These are phyloP conservation scores for Staphylotrichum tortipilum DNA, from an alignment of 495 filamentous ascomycete genomes.

Conservation along the genomic window DNA sequence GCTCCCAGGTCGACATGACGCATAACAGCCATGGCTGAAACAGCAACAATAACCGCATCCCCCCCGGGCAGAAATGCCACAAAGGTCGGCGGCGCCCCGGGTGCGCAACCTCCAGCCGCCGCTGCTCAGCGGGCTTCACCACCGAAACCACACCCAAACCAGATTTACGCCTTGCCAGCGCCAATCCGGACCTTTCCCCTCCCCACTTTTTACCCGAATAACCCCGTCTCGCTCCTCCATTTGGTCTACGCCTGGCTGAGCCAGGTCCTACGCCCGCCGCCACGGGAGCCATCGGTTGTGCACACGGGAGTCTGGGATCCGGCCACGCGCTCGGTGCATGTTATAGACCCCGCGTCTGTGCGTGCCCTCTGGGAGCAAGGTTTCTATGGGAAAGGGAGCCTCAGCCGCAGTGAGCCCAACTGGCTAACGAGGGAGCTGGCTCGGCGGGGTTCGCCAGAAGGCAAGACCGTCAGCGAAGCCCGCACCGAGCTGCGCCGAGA, in stretches of 20 bases:
- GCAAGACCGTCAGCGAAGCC: slow-evolving; percentile 57
- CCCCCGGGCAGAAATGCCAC: neutral
- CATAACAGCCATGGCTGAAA: slow-evolving; percentile 32
- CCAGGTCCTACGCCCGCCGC: slow-evolving; percentile 56
- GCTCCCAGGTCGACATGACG: slow-evolving; percentile 29
- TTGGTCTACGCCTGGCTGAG: slow-evolving; percentile 66
- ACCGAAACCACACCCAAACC: slow-evolving; percentile 40
- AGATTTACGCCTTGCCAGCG: slow-evolving; percentile 71
- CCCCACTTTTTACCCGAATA: slow-evolving; percentile 81
- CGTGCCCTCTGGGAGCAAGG: slow-evolving; percentile 86
- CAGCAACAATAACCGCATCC: slow-evolving; percentile 12
- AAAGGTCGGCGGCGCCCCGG: neutral
- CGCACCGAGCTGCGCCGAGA: slow-evolving; percentile 65
- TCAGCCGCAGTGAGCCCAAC: slow-evolving; percentile 87
- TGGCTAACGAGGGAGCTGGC: slow-evolving; percentile 81
- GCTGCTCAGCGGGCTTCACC: slow-evolving; percentile 9
- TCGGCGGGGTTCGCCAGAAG: slow-evolving; percentile 51
- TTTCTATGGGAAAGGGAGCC: slow-evolving; percentile 88
- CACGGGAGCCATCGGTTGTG: slow-evolving; percentile 54
- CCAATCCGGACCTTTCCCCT: slow-evolving; percentile 75
- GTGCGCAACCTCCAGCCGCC: slow-evolving; percentile 7
- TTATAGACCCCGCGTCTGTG: slow-evolving; percentile 66
- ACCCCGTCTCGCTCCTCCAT: slow-evolving; percentile 78
- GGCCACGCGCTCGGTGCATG: slow-evolving; percentile 73
- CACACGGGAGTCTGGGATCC: slow-evolving; percentile 69